Percentiles rank a stretch among this genome's conserved stretches.
Conservation (phyloP, 2,329 filamentous ascomycete genomes). For the Aspergillus quadricinctus region DNA sequence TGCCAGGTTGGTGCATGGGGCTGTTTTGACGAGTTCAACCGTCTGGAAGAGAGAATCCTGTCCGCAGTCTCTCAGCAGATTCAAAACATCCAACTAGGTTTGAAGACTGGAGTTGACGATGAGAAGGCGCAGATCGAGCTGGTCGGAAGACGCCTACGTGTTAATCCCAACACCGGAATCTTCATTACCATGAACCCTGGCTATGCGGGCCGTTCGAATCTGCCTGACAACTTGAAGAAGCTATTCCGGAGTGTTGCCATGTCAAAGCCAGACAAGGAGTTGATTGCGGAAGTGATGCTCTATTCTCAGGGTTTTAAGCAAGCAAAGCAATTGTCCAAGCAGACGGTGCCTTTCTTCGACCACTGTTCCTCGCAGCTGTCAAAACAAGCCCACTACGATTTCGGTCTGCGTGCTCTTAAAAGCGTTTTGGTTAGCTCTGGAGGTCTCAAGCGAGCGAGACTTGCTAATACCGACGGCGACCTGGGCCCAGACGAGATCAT, state of each 20-base stretch:
- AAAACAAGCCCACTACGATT: constrained; percentile 98
- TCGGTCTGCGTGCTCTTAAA: constrained; percentile 94
- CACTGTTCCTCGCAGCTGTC: constrained; percentile 75
- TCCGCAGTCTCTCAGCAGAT: constrained; percentile 99
- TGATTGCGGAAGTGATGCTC: constrained; percentile 99
- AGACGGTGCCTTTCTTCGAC: constrained; percentile 98
- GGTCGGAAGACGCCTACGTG: constrained; percentile 81
- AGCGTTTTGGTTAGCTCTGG: constrained; percentile 98
- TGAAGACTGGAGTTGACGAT: constrained; percentile 79
- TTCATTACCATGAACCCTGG: constrained; percentile 99
- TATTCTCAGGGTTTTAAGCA: constrained; percentile 99
- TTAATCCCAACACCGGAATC: constrained; percentile 91
- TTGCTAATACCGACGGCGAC: constrained; percentile 55
- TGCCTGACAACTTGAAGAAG: constrained; percentile 99
- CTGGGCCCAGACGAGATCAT: constrained; percentile 67
- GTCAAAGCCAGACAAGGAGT: constrained; percentile 99
- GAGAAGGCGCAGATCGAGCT: constrained; percentile 88
- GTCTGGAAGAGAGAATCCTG: constrained; percentile 93
- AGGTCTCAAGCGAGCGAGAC: constrained; percentile 81
- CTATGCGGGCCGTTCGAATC: constrained; percentile 94
- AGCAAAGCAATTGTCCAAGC: constrained; percentile 87
- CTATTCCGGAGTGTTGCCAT: constrained; percentile 98
- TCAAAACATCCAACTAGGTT: constrained; percentile 95
- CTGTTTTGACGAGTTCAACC: constrained; percentile 99
- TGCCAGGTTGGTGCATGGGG: constrained; percentile 99